Evolutionary conservation across 2,329 filamentous ascomycete species (phyloP).

Genomic region (Aspergillus luchuensis): DNA sequence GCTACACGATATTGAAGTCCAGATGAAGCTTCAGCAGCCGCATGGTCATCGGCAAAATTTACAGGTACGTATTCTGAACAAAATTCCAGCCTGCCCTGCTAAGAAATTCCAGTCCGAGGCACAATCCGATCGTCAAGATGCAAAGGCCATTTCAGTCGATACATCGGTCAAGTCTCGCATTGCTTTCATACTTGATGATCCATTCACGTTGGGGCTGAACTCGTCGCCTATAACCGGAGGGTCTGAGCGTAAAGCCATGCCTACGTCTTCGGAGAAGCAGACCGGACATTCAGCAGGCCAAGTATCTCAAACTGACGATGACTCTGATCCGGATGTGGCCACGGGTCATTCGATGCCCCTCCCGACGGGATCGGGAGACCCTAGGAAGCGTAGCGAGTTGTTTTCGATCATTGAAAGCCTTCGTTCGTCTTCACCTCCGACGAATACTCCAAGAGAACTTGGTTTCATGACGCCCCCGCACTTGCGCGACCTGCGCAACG

Average conservation of each 20-base stretch:
- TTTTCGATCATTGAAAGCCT: constrained; percentile 70
- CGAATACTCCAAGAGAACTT: constrained; percentile 29
- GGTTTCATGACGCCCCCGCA: constrained; percentile 34
- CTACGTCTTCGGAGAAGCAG: constrained; percentile 30
- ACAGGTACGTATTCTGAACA: background rate
- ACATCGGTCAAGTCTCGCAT: constrained; percentile 19
- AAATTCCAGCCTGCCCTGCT: constrained; percentile 8
- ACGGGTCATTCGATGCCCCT: constrained; percentile 63
- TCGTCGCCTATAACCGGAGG: constrained; percentile 33
- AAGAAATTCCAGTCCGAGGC: constrained; percentile 2
- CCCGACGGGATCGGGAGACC: constrained; percentile 59
- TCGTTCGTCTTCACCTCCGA: constrained; percentile 49
- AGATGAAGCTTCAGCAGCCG: constrained; percentile 56
- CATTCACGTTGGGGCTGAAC: constrained; percentile 20
- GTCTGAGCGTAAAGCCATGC: constrained; percentile 20
- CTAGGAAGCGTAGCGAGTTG: constrained; percentile 66
- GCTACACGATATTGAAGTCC: constrained; percentile 61
- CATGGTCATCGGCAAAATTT: constrained; percentile 43
- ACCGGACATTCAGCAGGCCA: constrained; percentile 29
- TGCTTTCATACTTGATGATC: constrained; percentile 20
- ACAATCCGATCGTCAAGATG: background rate
- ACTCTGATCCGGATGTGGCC: constrained; percentile 65
- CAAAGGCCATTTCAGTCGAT: background rate
- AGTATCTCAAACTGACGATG: constrained; percentile 59
- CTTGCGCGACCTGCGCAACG: constrained; percentile 29